Percentiles rank a stretch among this genome's conserved stretches.
These are phyloP conservation scores for Pseudopithomyces maydicus DNA, from an alignment of 2,329 filamentous ascomycete species.

Conservation along the genomic window DNA sequence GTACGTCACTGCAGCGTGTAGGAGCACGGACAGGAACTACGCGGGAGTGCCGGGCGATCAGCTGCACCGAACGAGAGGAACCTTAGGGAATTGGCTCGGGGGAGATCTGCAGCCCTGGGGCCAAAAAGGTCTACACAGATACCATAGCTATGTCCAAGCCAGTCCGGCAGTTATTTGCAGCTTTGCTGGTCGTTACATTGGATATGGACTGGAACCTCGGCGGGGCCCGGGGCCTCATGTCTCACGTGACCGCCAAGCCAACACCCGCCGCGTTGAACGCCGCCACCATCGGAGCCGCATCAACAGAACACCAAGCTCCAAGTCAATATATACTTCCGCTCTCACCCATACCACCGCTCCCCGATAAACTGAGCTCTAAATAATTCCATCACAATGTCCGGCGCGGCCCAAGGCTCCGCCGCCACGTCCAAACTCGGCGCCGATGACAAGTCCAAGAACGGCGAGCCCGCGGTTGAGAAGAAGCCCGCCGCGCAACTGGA, in stretches of 20 bases:
- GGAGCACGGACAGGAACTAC: background rate
- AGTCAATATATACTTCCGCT: slow-evolving; percentile 1
- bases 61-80: background rate
- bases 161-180: no score
- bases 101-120: no score
- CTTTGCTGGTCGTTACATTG: no score
- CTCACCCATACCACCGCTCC: background rate
- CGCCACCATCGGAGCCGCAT: slow-evolving; percentile 22
- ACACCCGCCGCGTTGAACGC: slow-evolving; percentile 16
- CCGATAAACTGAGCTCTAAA: background rate
- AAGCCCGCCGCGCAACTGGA: slow-evolving; percentile 75
- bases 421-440: slow-evolving; percentile 48
- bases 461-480: slow-evolving; percentile 58
- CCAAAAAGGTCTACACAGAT: no score
- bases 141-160: no score
- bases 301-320: slow-evolving; percentile 14
- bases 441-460: slow-evolving; percentile 39
- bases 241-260: slow-evolving; percentile 24
- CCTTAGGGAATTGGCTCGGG: background rate
- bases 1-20: background rate
- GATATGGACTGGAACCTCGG: no score
- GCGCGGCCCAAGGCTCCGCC: slow-evolving; percentile 45
- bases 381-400: slow-evolving; percentile 52
- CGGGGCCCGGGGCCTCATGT: background rate
- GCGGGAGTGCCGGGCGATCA: slow-evolving; percentile 3